phyloP scores from a whole-genome alignment of 495 filamentous ascomycete species.

The Bacidia rubella region DNA sequence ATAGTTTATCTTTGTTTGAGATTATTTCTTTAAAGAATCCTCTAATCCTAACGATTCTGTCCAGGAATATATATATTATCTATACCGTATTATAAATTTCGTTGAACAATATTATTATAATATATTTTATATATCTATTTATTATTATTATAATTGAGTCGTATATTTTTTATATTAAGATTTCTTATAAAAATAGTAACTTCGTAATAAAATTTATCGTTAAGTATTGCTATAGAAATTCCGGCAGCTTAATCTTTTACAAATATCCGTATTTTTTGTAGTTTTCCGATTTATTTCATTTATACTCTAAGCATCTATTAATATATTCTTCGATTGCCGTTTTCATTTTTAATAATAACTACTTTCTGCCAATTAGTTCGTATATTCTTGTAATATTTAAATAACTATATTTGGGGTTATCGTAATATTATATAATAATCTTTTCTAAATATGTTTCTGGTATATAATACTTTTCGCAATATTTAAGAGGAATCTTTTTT shows the following conservation, averaged over 20 bases:
- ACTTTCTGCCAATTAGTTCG: neutral
- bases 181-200: slow-evolving; percentile 1
- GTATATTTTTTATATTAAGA: slow-evolving; percentile 1
- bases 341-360: neutral
- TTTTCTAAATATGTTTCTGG: neutral
- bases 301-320: slow-evolving; percentile 1
- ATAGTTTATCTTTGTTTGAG: neutral
- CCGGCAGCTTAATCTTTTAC: neutral
- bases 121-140: slow-evolving; percentile 4
- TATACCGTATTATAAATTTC: slow-evolving; percentile 3
- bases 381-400: slow-evolving; percentile 3
- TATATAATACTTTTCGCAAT: neutral
- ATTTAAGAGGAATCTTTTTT: neutral
- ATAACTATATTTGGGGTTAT: slow-evolving; percentile 6
- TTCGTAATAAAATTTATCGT: slow-evolving; percentile 4
- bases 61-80: slow-evolving; percentile 1
- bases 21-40: neutral
- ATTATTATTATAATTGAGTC: slow-evolving; percentile 3
- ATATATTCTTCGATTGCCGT: slow-evolving; percentile 1
- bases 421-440: neutral
- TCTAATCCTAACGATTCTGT: neutral
- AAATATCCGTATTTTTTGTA: neutral
- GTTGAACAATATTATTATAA: slow-evolving; percentile 1
- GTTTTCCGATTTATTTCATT: neutral
- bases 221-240: neutral